Base-by-base conservation (phyloP, 2,329 filamentous ascomycete species). In the Orbilia ellipsospora region DNA sequence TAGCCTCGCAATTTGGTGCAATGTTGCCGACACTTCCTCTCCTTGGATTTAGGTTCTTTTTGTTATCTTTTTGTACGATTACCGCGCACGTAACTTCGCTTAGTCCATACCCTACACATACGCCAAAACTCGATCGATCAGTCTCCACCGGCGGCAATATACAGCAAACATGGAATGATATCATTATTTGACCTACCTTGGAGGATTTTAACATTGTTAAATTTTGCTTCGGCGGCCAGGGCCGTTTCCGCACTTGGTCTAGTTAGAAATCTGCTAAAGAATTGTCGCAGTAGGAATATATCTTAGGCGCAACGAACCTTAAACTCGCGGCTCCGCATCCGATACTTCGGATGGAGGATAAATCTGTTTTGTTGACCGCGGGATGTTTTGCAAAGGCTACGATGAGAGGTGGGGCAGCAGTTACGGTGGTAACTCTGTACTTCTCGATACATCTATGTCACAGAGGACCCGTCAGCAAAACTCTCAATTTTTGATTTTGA, bases 61-160 rank as follows among this genome's bases (percentile, higher is more conserved):
- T 87, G 77, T 91, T 64, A n/a, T 70, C 59, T 18, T 59, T 70
- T 51, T 76, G 73, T 2, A 85, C 85, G 12, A 91, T 85, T 16
- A 87, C 85, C 0, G 90, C 88, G 81, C 92, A 94, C 0, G 92
- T 95, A 1, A 87, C 83, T 81, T 95, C 92, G 0, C 92, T 95
- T 92, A 96, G 94, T 4, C 93, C 93, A 90, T 92, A 96, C 2
- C 92, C 92, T 70, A 15, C 20, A 8, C 10, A 10, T 45, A 23
- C 13, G 18, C 42, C 16, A 56, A 44, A 44, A 44, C 40, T 12
- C 5, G n/a, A 12, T 12, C 16, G 13, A 5, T 48, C 16, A 15
- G 44, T 48, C 44, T 48, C 44, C 4, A n/a, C 16, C 16, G 44
- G 5, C 5, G 18, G 50, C 10, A 44, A 12, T 52, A 15, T 15